phyloP scores from a whole-genome alignment of 495 filamentous ascomycete species.

The Aspergillus ellipticus region DNA sequence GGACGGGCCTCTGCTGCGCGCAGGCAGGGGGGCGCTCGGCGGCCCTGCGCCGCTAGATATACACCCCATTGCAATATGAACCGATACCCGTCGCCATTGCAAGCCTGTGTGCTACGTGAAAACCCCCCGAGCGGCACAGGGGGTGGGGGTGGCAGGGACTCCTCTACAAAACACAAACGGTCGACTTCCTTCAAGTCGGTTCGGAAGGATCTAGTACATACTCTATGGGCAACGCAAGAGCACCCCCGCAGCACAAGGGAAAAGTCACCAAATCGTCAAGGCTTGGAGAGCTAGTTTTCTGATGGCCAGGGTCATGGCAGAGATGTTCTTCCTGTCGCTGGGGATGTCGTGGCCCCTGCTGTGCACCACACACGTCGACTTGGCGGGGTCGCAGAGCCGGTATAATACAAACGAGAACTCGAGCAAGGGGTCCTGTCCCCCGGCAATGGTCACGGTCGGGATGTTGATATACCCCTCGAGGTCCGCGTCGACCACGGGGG shows the following conservation, averaged over 20 bases:
- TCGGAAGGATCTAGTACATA: too few relatives aligned
- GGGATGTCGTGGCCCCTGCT: constrained; percentile 33
- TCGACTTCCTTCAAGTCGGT: too few relatives aligned
- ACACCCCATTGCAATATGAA: background rate
- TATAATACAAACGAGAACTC: constrained; percentile 29
- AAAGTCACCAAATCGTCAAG: constrained; percentile 14
- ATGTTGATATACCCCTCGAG: constrained; percentile 23
- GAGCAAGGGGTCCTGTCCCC: constrained; percentile 24
- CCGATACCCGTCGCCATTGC: background rate
- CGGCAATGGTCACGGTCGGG: constrained; percentile 29
- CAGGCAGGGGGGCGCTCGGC: background rate
- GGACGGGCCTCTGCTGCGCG: background rate
- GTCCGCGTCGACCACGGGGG: constrained; percentile 21
- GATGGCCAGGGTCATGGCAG: constrained; percentile 23
- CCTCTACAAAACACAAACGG: too few relatives aligned
- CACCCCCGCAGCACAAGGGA: background rate
- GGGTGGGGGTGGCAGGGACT: too few relatives aligned
- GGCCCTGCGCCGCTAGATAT: background rate
- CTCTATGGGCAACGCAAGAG: too few relatives aligned
- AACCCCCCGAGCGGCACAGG: background rate
- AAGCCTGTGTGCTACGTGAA: background rate
- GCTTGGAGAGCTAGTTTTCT: constrained; percentile 22
- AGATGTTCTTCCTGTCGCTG: constrained; percentile 25
- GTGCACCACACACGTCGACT: constrained; percentile 27
- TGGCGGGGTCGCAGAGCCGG: constrained; percentile 19